Evolutionary conservation across 2,329 filamentous ascomycete species (phyloP).

Genomic region (Xylariaceae sp.): DNA sequence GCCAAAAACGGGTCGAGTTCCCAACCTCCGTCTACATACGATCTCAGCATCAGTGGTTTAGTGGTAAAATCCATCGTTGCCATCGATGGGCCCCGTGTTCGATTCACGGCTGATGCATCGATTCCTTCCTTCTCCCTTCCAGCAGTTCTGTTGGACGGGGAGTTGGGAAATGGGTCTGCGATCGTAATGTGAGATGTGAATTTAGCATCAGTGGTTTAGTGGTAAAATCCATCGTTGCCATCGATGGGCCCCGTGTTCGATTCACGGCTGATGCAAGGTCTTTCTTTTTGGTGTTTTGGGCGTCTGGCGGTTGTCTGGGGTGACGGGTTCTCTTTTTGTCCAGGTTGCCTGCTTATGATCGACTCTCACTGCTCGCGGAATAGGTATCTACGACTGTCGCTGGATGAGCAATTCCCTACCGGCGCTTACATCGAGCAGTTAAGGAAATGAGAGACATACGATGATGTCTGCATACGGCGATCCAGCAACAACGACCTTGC

Average conservation of each 20-base stretch:
- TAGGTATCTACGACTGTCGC: no score
- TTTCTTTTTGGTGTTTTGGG: not conserved
- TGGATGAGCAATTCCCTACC: no score
- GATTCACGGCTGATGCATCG: conserved; percentile 39
- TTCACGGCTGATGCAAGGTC: conserved; percentile 37
- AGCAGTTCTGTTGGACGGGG: not conserved
- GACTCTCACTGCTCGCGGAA: no score
- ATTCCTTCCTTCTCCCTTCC: not conserved
- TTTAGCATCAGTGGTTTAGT: conserved; percentile 42
- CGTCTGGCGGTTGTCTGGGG: no score
- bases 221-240: conserved; percentile 51
- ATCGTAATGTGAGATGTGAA: not conserved
- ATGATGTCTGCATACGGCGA: no score
- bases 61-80: conserved; percentile 51
- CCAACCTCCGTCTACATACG: not conserved
- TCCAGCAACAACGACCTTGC: no score
- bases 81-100: conserved; percentile 47
- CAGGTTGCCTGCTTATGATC: no score
- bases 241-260: conserved; percentile 46
- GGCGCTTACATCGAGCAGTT: no score
- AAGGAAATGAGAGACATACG: no score
- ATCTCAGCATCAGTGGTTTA: conserved; percentile 39
- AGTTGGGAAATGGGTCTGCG: no score
- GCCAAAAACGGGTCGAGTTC: not conserved
- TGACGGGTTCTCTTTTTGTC: no score